phyloP scores from a whole-genome alignment of 805 yeast species.

The Clavispora fructus region DNA sequence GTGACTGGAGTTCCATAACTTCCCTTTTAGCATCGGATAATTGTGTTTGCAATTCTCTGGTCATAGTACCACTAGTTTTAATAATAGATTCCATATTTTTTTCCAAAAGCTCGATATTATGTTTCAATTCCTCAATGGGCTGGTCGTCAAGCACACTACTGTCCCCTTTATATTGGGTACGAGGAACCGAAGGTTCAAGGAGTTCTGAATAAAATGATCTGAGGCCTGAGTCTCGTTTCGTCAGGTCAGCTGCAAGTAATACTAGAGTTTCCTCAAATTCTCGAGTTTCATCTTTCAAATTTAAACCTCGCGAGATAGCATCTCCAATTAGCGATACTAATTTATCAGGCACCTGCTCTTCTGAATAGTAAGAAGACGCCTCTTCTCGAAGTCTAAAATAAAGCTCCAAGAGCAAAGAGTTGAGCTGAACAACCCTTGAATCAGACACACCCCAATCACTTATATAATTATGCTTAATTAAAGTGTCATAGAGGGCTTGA shows the following conservation, averaged over 20 bases:
- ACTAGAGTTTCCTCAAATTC: background rate
- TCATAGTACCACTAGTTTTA: slow-evolving; percentile 22
- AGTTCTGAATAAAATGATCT: background rate
- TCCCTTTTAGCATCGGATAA: slow-evolving; percentile 4
- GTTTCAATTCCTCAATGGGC: slow-evolving; percentile 36
- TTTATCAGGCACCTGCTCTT: background rate
- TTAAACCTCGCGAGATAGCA: background rate
- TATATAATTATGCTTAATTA: background rate
- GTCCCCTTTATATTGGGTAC: background rate
- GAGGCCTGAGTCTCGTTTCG: background rate
- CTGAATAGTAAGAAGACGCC: background rate
- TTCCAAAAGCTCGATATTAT: slow-evolving; percentile 43
- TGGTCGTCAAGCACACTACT: slow-evolving; percentile 4
- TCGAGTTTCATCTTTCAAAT: background rate
- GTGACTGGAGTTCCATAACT: slow-evolving; percentile 14
- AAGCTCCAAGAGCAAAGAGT: background rate
- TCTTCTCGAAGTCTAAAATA: background rate
- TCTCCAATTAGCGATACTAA: background rate
- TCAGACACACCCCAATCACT: background rate
- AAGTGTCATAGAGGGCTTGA: background rate
- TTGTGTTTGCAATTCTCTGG: slow-evolving; percentile 14
- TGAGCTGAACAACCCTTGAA: background rate
- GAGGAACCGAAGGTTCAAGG: background rate
- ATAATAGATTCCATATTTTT: slow-evolving; percentile 34
- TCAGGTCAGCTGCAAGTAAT: background rate